Percentiles rank a stretch among this genome's conserved stretches.
Conservation (phyloP, 2,329 filamentous ascomycete species). For the Claviceps spartinae region DNA sequence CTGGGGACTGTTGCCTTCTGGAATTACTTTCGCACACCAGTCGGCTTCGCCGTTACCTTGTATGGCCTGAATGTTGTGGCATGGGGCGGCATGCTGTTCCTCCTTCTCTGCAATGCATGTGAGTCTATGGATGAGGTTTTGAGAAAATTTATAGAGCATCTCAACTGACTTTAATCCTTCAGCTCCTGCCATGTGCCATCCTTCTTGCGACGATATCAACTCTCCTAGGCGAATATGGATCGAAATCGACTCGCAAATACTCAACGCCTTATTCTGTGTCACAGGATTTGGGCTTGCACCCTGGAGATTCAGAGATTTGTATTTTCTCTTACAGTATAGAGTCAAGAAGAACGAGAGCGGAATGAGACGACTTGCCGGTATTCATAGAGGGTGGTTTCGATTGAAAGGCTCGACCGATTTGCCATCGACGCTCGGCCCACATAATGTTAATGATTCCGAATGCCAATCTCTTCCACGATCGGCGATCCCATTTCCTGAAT, state of each 20-base stretch:
- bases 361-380: constrained; percentile 56
- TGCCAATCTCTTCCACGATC: constrained; percentile 21
- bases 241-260: constrained; percentile 69
- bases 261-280: constrained; percentile 71
- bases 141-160: neutral
- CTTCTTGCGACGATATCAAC: constrained; percentile 55
- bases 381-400: constrained; percentile 65
- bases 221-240: constrained; percentile 74
- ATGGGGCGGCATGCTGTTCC: constrained; percentile 85
- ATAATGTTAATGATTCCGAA: constrained; percentile 31
- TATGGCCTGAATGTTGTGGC: constrained; percentile 75
- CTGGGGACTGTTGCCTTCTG: constrained; percentile 50
- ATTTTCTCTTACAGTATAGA: constrained; percentile 55
- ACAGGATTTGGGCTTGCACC: constrained; percentile 75
- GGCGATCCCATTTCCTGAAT: constrained; percentile 47
- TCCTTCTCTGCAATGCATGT: constrained; percentile 60
- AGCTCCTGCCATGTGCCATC: constrained; percentile 58
- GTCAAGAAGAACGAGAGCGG: constrained; percentile 36
- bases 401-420: constrained; percentile 52
- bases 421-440: constrained; percentile 37
- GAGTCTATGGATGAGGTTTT: constrained; percentile 2
- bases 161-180: neutral
- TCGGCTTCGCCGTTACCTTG: constrained; percentile 64
- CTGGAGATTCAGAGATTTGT: constrained; percentile 73
- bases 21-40: constrained; percentile 59